Base-by-base conservation (phyloP, 805 yeast genomes). In the Wickerhamiella sergipiensis region DNA sequence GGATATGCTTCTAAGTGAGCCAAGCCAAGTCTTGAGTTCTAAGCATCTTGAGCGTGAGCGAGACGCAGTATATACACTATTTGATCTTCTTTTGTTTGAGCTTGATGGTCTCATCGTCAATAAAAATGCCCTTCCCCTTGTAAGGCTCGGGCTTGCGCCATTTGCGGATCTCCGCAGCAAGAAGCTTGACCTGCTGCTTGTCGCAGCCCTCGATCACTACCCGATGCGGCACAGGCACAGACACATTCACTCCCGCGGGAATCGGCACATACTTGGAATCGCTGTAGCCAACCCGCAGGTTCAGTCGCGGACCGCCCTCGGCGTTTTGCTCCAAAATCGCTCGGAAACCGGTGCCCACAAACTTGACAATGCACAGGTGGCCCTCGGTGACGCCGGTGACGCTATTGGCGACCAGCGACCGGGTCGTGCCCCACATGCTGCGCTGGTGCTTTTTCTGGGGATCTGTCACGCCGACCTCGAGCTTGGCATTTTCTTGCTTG, bases 281-380 rank as follows among this genome's bases (percentile, higher is more conserved):
- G 46, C 95, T 87, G 61, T 81, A 86, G 33, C 98, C 98, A 22
- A 89, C 83, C 64, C 92, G 88, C 66, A 90, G 75, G 53, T 78
- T 76, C 17, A 90, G 82, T 64, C 75, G 73, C 52, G 77, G 72
- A 36, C 68, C 70, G 17, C 78, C 80, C n/a, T 50, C 49, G 24
- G 71, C 69, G 46, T 63, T 64, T 45, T 76, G 76, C 58, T 85
- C 94, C 18, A 90, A 64, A 54, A 78, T 74, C 2, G 94, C 95
- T 68, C 97, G 81, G 76, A 85, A 92, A 65, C 99, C 99, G 12
- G 97, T 90, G 57, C 99, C 99, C 17, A 87, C 94, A 58, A 92
- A 82, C 67, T 80, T 85, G 56, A 92, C 74, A 51, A 89, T 83
- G 23, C 92, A 79, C 54, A 87, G 68, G 65, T 92, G 97, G 13